Evolutionary conservation across 345 rosid genomes (phyloP), one percentile per base, ranked within the genome.

Genomic region (Euphorbia pulcherrima): DNA sequence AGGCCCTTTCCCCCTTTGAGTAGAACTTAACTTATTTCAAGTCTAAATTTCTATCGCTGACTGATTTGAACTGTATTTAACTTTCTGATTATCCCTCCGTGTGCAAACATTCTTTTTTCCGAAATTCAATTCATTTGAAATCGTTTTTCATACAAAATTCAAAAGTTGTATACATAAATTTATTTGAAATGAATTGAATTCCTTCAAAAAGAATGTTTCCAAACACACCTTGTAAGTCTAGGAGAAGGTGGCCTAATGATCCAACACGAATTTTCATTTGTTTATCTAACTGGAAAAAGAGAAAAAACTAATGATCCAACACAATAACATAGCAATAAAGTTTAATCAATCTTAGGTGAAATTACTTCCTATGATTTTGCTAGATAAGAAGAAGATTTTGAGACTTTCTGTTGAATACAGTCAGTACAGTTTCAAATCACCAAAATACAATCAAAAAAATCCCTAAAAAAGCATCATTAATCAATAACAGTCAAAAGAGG

Each of bases 371-470:
- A 41, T 67, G 26, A 26, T 47, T 30, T 39, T 26, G 8, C 12
- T 2, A 2, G 35, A 48, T 1, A 23, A 64, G 5, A 48, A 41
- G 33, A 24, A 16, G 17, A 10, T 12, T 12, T 27, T 12, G 37
- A 18, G 60, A 11, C 63, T 10, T 70, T n/a, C 41, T 20, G 40
- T 51, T 70, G 70, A 75, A 70, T 52, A 3, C 60, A 47, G 70
- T 74, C 61, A 64, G 63, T 17, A 21, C 30, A 51, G 44, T 52
- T 62, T 53, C 24, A 68, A 61, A 67, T 44, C 51, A 29, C 64
- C 56, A 20, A 6, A 52, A 52, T 60, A 35, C 18, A 35, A 37
- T 11, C 26, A 55, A 58, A 13, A 41, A 17, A 40, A 46, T 23
- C 52, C 67, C 65, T 62, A 51, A 12, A 44, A 44, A 44, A 44